Evolutionary conservation across 305 asterid genomes (phyloP), one percentile per base, ranked within the genome.

Genomic region (Fraxinus albicans): DNA sequence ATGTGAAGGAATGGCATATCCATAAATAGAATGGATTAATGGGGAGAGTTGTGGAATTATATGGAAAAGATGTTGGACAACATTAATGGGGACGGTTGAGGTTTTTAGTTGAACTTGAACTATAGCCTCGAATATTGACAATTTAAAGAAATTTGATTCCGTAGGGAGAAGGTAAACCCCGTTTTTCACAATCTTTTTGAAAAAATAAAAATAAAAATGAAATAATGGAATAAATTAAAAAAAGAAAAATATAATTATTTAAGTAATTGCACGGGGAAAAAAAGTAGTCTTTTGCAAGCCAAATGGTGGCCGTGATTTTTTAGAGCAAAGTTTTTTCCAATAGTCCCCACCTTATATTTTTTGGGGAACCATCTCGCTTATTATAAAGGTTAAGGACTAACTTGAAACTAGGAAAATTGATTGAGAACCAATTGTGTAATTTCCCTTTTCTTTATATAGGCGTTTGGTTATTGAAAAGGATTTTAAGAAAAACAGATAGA

Each of bases 101-200:
- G 78, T 79, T 44, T 44, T 85, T 34, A 33, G 87, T 87, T 87
- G 73, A 79, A 81, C 76, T 65, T 29, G 31, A 29, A 29, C 31
- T 29, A 86, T 86, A 86, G 88, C 86, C 90, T 83, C 93, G 82
- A 83, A 86, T 87, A 84, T 88, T 88, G 91, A 91, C 91, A 87
- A 88, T 88, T 77, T 73, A 70, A 82, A 67, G 80, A 75, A 77
- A 27, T 79, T 55, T 83, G 58, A 79, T 89, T 90, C 82, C 93
- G 93, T 89, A 85, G 0, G 87, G 87, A 84, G 69, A 86, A 76
- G 85, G 90, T 82, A 74, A 87, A 88, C 89, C 25, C 55, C 55
- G 3, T 13, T 44, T 44, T 44, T 12, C 55, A 17, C 25, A 13
- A 73, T 72, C 70, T 27, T 10, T 69, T 17, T 31, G 31, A 6